Base-by-base conservation (phyloP, 2,329 filamentous ascomycete species). In the Stromatinia cepivora region DNA sequence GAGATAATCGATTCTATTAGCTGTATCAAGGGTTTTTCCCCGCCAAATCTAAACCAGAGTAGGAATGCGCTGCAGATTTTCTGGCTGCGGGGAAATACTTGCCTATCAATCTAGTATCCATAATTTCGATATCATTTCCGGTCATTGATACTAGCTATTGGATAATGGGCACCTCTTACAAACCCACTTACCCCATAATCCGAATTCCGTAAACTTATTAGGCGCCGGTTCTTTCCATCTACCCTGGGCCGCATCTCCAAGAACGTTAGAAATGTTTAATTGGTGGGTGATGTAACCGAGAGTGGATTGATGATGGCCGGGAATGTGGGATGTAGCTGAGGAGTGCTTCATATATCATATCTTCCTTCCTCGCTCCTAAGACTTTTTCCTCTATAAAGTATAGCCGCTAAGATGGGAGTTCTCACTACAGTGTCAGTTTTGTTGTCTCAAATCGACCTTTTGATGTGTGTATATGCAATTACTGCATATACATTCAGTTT, bases 401-500 rank as follows among this genome's bases (percentile, higher is more conserved):
- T 5, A 22, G 11, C 9, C 17, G n/a, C n/a, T 3, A 62, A 53
- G 45, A 67, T 67, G 66, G 34, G 46, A 36, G 17, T 31, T 10
- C 20, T 67, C 20, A 34, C 45, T 20, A 46, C 22, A 3, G 13
- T 52, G 31, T 42, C 34, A n/a, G 66, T 4, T 5, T 10, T 52
- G 8, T 22, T 67, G 20, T 63, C 56, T 34, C 34, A 50, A n/a
- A 31, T 62, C 36, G 31, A 63, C 20, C 31, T 25, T 7, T 53
- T 28, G 25, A 53, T 45, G 3, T 48, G 25, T 13, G 6, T 53
- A 7, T 52, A 11, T n/a, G 65, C 39, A 9, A 42, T 69, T 36
- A 34, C 46, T 25, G 25, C 36, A 57, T 70, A 70, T 25, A 48
- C 64, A 8, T 0, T 70, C 11, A 63, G 13, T 56, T n/a, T 64